Evolutionary conservation across 2,329 filamentous ascomycete genomes (phyloP), one percentile per base, ranked within the genome.

Genomic region (Raffaelea ambrosiae): DNA sequence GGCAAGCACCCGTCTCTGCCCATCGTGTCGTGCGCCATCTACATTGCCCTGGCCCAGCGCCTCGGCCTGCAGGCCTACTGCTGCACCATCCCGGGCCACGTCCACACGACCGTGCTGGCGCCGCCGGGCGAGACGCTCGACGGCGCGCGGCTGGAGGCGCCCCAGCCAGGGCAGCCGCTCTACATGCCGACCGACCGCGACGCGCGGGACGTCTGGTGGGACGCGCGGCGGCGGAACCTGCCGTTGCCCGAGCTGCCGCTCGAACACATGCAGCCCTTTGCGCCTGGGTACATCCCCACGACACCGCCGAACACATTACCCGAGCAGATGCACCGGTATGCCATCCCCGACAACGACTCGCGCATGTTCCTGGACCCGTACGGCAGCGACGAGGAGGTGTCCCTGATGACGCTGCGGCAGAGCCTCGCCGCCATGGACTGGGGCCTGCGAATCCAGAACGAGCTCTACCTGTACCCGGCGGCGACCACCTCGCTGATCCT

Each of bases 351-450:
- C 22, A 55, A 62, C 14, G 55, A 58, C 51, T 70, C 75, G 50
- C 69, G 72, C 42, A 91, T 95, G 78, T 94, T 88, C 60, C 72
- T 96, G 54, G 88, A 95, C 58, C 89, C 90, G 0, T 95, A 86
- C 63, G 77, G 79, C 23, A 81, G 77, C 3, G 75, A 81, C 31
- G 66, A 76, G 14, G 88, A 95, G 63, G 76, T 90, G 0, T 69
- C 74, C 1, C 62, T 78, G 13, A 66, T 70, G 1, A 69, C 77
- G 44, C 68, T 96, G 35, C 72, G 76, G 50, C 66, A 66, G 22
- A 72, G 81, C 52, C 67, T 91, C n/a, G 69, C 72, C 38, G 64
- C 69, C 42, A 66, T 70, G 48, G 69, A 65, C 48, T 71, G 67
- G 62, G 58, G 69, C 58, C 60, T 64, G 49, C 13, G 58, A 69